Percentiles rank a stretch among this genome's conserved stretches.
phyloP scores from a whole-genome alignment of 2,329 filamentous ascomycete genomes.

The Alternaria infectoria region DNA sequence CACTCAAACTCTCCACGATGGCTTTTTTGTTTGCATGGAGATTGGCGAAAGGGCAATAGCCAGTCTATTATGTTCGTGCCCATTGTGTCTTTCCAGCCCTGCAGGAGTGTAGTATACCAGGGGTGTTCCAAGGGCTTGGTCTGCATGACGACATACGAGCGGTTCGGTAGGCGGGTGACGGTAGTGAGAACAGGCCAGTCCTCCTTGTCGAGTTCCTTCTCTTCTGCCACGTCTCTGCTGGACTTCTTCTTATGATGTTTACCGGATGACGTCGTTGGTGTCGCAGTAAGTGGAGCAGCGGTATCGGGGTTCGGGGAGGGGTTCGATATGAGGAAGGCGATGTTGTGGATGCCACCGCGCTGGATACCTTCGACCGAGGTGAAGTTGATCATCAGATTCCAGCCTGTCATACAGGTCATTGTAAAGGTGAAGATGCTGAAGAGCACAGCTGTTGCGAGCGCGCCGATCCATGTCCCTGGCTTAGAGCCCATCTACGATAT shows the following conservation, averaged over 20 bases:
- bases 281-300: slow-evolving; percentile 12
- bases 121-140: slow-evolving; percentile 80
- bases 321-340: slow-evolving; percentile 68
- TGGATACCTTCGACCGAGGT: slow-evolving; percentile 83
- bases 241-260: slow-evolving; percentile 12
- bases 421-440: slow-evolving; percentile 81
- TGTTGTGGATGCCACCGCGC: slow-evolving; percentile 66
- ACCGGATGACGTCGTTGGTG: slow-evolving; percentile 14
- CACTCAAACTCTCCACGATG: slow-evolving; percentile 71
- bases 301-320: slow-evolving; percentile 9
- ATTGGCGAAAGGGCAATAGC: slow-evolving; percentile 76
- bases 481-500: slow-evolving; percentile 21
- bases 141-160: slow-evolving; percentile 76
- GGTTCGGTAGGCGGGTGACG: slow-evolving; percentile 6
- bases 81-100: slow-evolving; percentile 83
- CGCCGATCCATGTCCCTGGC: slow-evolving; percentile 63
- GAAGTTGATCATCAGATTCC: slow-evolving; percentile 73
- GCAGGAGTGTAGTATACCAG: slow-evolving; percentile 74
- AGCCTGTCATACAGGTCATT: slow-evolving; percentile 76
- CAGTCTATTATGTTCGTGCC: slow-evolving; percentile 75
- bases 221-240: not conserved
- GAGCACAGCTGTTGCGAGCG: slow-evolving; percentile 69
- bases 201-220: slow-evolving; percentile 9
- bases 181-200: slow-evolving; percentile 19
- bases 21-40: slow-evolving; percentile 75